These are phyloP conservation scores for Apostasia shenzhenica DNA, from an alignment of 106 monocot genomes.

Conservation along the genomic window DNA sequence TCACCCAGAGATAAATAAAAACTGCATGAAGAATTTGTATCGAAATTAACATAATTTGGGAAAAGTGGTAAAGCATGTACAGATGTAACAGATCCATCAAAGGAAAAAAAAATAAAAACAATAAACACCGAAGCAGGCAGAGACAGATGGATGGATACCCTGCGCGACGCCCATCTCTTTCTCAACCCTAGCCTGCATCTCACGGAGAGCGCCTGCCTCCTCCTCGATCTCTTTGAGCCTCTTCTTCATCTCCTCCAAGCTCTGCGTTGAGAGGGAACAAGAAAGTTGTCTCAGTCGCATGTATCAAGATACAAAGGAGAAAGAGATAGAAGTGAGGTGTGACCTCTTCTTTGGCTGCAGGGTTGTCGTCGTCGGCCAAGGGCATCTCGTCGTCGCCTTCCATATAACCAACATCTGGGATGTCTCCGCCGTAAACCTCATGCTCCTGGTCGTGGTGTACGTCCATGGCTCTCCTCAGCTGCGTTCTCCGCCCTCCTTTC, in stretches of 20 bases:
- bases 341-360: conserved; percentile 32
- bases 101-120: neutral
- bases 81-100: too few species aligned
- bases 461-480: conserved; percentile 24
- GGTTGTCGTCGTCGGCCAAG: conserved; percentile 34
- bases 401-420: conserved; percentile 70
- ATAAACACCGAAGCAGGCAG: neutral
- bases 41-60: too few species aligned
- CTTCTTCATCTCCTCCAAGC: conserved; percentile 88
- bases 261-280: conserved; percentile 20
- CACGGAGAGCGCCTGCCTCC: conserved; percentile 75
- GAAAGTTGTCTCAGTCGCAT: neutral
- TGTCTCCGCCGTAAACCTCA: conserved; percentile 80
- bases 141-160: conserved; percentile 21
- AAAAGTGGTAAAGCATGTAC: too few species aligned
- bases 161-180: conserved; percentile 80
- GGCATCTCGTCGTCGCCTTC: conserved; percentile 38
- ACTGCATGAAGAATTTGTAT: too few species aligned
- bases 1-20: too few species aligned
- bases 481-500: neutral
- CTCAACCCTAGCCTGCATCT: conserved; percentile 91
- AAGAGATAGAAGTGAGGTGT: neutral
- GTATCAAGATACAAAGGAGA: neutral
- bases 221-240: conserved; percentile 82
- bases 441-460: conserved; percentile 46